phyloP scores from a whole-genome alignment of 2,329 filamentous ascomycete species.

The Coniochaeta sp. region DNA sequence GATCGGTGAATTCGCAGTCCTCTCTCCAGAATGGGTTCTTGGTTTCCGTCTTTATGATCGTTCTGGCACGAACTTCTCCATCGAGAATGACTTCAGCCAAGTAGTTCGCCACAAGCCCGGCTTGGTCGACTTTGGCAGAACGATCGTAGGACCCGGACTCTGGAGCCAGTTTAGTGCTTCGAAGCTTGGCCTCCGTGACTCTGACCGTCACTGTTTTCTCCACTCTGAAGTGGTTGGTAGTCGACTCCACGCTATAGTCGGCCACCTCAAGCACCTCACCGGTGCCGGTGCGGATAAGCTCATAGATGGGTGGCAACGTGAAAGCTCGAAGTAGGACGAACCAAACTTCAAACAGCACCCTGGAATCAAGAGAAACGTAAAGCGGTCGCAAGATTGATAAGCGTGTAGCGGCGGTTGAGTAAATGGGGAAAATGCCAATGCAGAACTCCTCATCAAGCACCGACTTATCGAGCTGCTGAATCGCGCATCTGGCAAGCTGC shows the following conservation, averaged over 20 bases:
- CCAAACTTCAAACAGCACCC: slow-evolving; percentile 95
- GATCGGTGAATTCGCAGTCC: slow-evolving; percentile 68
- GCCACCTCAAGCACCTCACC: slow-evolving; percentile 35
- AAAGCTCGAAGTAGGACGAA: slow-evolving; percentile 87
- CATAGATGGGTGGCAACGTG: slow-evolving; percentile 86
- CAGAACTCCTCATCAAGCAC: slow-evolving; percentile 91
- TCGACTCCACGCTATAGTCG: slow-evolving; percentile 30
- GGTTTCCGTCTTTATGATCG: slow-evolving; percentile 63
- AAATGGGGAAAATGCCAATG: slow-evolving; percentile 92
- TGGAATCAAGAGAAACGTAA: slow-evolving; percentile 78
- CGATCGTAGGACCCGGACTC: slow-evolving; percentile 21
- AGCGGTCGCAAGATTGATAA: slow-evolving; percentile 78
- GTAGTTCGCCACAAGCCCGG: slow-evolving; percentile 58
- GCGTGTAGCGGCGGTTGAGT: slow-evolving; percentile 66
- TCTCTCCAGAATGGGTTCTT: slow-evolving; percentile 78
- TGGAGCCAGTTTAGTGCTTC: slow-evolving; percentile 18
- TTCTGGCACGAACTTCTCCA: slow-evolving; percentile 70
- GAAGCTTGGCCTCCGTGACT: slow-evolving; percentile 57
- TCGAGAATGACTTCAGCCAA: slow-evolving; percentile 75
- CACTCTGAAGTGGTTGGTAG: slow-evolving; percentile 49
- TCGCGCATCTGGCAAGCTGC: slow-evolving; percentile 79
- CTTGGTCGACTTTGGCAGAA: slow-evolving; percentile 27
- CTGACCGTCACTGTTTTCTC: slow-evolving; percentile 54
- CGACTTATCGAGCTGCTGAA: slow-evolving; percentile 84
- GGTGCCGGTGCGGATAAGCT: slow-evolving; percentile 33